Evolutionary conservation across 2,329 filamentous ascomycete genomes (phyloP).

Genomic region (Curvularia sp.): DNA sequence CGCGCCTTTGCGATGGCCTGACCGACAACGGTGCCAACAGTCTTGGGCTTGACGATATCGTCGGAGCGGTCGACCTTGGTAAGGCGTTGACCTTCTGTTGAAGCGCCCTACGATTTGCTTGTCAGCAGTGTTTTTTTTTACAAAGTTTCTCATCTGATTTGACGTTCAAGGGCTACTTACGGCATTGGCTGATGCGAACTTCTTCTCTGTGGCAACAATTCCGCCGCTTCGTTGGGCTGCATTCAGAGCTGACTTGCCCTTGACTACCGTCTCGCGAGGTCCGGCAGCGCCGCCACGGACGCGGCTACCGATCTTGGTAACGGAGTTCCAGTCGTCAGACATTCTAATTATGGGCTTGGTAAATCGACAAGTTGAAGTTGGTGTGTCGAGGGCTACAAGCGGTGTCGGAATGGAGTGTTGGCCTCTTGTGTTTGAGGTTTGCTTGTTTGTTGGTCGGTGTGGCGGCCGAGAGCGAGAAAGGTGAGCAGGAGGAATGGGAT

Average conservation of each 20-base stretch:
- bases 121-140: slow-evolving; percentile 18
- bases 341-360: slow-evolving; percentile 49
- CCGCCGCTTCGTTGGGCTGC: slow-evolving; percentile 83
- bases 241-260: slow-evolving; percentile 84
- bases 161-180: slow-evolving; percentile 61
- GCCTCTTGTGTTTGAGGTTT: slow-evolving; percentile 19
- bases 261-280: slow-evolving; percentile 85
- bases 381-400: slow-evolving; percentile 18
- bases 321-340: slow-evolving; percentile 85
- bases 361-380: slow-evolving; percentile 13
- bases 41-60: slow-evolving; percentile 97
- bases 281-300: slow-evolving; percentile 70
- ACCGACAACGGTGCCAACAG: slow-evolving; percentile 76
- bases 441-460: slow-evolving; percentile 21
- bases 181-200: slow-evolving; percentile 77
- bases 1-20: slow-evolving; percentile 82
- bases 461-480: background rate
- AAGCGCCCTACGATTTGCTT: slow-evolving; percentile 46
- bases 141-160: background rate
- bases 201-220: slow-evolving; percentile 90
- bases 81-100: slow-evolving; percentile 84
- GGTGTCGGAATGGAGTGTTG: slow-evolving; percentile 22
- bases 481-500: slow-evolving; percentile 6
- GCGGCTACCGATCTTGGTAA: slow-evolving; percentile 94
- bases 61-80: slow-evolving; percentile 98